Percentiles rank a stretch among this genome's conserved stretches.
phyloP scores from a whole-genome alignment of 2,329 filamentous ascomycete species.

The Xylaria sp. region DNA sequence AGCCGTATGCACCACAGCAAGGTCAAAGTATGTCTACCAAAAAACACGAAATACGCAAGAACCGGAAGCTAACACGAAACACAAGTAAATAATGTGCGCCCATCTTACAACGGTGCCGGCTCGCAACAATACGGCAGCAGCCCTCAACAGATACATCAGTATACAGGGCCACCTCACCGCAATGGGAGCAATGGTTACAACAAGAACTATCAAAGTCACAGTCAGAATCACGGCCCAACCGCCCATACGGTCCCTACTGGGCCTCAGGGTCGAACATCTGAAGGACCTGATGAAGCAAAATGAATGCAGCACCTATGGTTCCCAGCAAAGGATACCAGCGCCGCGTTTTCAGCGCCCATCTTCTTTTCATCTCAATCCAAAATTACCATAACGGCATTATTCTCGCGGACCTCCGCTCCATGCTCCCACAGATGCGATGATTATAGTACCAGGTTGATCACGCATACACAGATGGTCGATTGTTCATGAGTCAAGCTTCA shows the following conservation, averaged over 20 bases:
- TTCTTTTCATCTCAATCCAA: slow-evolving; percentile 46
- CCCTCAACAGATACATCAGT: slow-evolving; percentile 73
- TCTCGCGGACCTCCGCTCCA: slow-evolving; percentile 38
- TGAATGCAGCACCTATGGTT: slow-evolving; percentile 47
- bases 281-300: slow-evolving; percentile 60
- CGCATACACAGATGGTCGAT: slow-evolving; percentile 29
- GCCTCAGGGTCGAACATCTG: slow-evolving; percentile 52
- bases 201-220: slow-evolving; percentile 62
- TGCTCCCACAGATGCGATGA: slow-evolving; percentile 28
- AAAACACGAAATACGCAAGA: slow-evolving; percentile 37
- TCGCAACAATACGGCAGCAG: slow-evolving; percentile 73
- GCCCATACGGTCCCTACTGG: slow-evolving; percentile 52
- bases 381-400: slow-evolving; percentile 41
- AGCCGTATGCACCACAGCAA: slow-evolving; percentile 78
- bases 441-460: slow-evolving; percentile 18
- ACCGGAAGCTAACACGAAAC: slow-evolving; percentile 53
- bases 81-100: slow-evolving; percentile 69
- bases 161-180: slow-evolving; percentile 67
- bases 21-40: slow-evolving; percentile 74
- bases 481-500: slow-evolving; percentile 23
- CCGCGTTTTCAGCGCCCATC: slow-evolving; percentile 46
- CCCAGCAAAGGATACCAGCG: slow-evolving; percentile 46
- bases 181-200: slow-evolving; percentile 65
- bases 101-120: slow-evolving; percentile 66
- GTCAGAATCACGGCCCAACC: slow-evolving; percentile 54